Base-by-base conservation (phyloP, 169 alveolate species). In the Eimeria necatrix region DNA sequence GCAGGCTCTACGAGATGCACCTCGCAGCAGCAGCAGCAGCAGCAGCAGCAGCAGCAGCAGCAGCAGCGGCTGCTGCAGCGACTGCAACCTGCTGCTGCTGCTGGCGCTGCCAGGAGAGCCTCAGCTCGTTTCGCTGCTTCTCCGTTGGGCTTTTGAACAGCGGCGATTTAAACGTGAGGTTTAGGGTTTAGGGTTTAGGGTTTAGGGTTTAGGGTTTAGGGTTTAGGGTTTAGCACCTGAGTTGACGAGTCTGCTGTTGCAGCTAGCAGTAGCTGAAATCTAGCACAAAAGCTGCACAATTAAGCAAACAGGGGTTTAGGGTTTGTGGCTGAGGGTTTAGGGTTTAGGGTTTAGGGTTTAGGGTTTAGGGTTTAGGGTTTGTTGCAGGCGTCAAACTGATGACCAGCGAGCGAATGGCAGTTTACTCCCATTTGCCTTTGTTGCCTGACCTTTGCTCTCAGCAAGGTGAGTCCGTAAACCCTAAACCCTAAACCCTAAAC, bases 101-200 rank as follows among this genome's bases (percentile, higher is more conserved):
- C 51, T 78, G 60, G 59, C 88, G 4, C 88, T 78, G 3, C 88
- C 88, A 18, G 88, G 68, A 46, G 88, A 78, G 88, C 70, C 88
- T 2, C 88, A 78, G 60, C 70, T 78, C 70, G 61, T 78, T 41
- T 3, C 88, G 56, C 61, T 88, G 94, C 76, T 73, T 70, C 87
- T 88, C 14, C 94, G 94, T 18, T 88, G 94, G 94, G 86, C 94
- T 8, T 68, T 88, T 41, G 88, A 73, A 61, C 71, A 78, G 52
- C 88, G 88, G 32, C 8, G 76, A 64, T 64, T 64, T 20, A 9
- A n/a, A n/a, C 76, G 76, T 64, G 20, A 9, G 88, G 49, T 51
- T 49, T n/a, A 78, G 88, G 70, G 88, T 51, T 78, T 78, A 51
- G 61, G 61, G 61, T 51, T 78, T 46, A 49, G 88, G 70, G 70